Evolutionary conservation across 2,329 filamentous ascomycete species (phyloP).

Genomic region (Emericellopsis atlantica): DNA sequence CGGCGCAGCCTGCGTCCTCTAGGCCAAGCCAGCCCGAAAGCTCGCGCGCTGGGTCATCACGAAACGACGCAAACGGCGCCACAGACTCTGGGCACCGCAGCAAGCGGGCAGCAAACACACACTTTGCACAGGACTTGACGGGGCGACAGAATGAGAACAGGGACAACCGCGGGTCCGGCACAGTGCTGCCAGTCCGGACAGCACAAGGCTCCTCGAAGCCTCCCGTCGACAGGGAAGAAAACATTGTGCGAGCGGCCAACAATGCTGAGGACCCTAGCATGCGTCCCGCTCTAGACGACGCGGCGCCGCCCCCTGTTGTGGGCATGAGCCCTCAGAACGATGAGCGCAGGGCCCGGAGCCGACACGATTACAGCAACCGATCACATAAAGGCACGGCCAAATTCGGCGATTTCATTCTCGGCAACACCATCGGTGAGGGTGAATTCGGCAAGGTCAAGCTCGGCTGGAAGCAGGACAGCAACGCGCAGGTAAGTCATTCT

Average conservation of each 20-base stretch:
- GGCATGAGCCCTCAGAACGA: slow-evolving; percentile 27
- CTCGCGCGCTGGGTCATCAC: slow-evolving; percentile 17
- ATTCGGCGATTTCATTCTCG: slow-evolving; percentile 91
- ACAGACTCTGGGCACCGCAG: slow-evolving; percentile 15
- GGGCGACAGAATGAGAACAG: slow-evolving; percentile 24
- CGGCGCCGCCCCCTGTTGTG: slow-evolving; percentile 31
- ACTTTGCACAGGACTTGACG: slow-evolving; percentile 21
- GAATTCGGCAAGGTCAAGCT: slow-evolving; percentile 99
- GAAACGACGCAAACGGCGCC: slow-evolving; percentile 14
- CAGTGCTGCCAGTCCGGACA: slow-evolving; percentile 31
- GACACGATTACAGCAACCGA: slow-evolving; percentile 40
- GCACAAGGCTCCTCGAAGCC: slow-evolving; percentile 37
- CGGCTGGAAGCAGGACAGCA: slow-evolving; percentile 94
- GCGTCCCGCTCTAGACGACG: slow-evolving; percentile 23
- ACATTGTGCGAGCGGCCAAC: slow-evolving; percentile 59
- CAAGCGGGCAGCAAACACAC: slow-evolving; percentile 13
- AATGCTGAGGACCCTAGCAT: slow-evolving; percentile 17
- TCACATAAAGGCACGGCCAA: slow-evolving; percentile 57
- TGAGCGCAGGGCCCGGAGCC: slow-evolving; percentile 37
- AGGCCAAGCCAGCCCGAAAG: slow-evolving; percentile 16
- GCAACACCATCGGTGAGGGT: slow-evolving; percentile 91
- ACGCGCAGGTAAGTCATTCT: slow-evolving; percentile 49
- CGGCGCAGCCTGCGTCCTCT: slow-evolving; percentile 24
- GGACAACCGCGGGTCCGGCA: slow-evolving; percentile 23
- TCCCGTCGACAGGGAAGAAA: slow-evolving; percentile 61